phyloP scores from a whole-genome alignment of 345 rosid genomes.

The Erucastrum elatum region DNA sequence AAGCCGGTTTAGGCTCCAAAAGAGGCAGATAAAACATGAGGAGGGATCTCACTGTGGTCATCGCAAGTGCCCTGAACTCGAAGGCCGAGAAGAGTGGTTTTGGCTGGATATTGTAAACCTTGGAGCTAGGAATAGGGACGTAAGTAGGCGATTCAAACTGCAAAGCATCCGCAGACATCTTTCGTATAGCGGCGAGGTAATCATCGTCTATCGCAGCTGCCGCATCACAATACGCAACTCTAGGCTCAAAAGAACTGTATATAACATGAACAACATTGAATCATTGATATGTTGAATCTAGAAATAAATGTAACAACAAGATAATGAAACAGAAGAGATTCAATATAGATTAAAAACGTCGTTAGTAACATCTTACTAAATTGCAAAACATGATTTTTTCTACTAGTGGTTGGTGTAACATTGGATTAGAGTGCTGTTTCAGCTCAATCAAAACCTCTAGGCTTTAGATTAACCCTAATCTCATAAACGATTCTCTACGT shows the following conservation, averaged over 20 bases:
- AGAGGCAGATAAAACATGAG: slow-evolving; percentile 84
- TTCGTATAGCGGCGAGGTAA: slow-evolving; percentile 49
- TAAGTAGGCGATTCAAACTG: slow-evolving; percentile 50
- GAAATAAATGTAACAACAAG: neutral
- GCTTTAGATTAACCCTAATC: slow-evolving; percentile 9
- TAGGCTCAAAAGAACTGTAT: slow-evolving; percentile 53
- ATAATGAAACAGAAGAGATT: neutral
- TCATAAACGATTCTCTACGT: neutral
- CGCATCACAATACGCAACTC: slow-evolving; percentile 87
- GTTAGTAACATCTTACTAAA: neutral
- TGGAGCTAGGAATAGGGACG: slow-evolving; percentile 40
- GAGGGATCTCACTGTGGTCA: slow-evolving; percentile 88
- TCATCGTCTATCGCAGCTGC: slow-evolving; percentile 64
- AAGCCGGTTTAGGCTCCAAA: slow-evolving; percentile 62
- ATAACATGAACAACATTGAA: neutral
- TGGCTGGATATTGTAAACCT: slow-evolving; percentile 69
- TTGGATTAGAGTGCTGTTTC: neutral
- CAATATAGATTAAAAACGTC: neutral
- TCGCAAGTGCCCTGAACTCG: slow-evolving; percentile 67
- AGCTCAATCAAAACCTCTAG: neutral
- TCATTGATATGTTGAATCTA: slow-evolving; percentile 16
- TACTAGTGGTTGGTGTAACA: neutral
- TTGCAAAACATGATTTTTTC: neutral
- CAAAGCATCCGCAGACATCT: slow-evolving; percentile 45
- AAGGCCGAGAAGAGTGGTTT: slow-evolving; percentile 88